Base-by-base conservation (phyloP, 1,139 yeast species). In the Yarrowia galli region DNA sequence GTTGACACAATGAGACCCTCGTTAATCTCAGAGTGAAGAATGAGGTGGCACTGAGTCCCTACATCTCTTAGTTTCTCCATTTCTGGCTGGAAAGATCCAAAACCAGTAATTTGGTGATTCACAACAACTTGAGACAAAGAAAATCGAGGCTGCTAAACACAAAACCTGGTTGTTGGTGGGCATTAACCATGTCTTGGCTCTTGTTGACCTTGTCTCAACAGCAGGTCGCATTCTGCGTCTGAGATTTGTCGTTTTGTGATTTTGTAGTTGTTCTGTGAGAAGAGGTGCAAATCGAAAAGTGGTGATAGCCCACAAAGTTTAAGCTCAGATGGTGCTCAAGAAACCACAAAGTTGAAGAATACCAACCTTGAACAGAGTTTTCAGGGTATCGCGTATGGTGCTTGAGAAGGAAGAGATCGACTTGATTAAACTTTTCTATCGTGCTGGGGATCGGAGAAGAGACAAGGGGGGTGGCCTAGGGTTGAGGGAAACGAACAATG, bases 181-280 rank as follows among this genome's bases (percentile, higher is more conserved):
- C 51, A 23, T 46, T 32, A 9, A 6, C 6, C 35, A 16, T 3
- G 51, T 23, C 42, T 51, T 51, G 42, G 28, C 28, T n/a, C 22
- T 51, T 51, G 56, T 51, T 49, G 56, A 15, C 56, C 48, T 51
- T 51, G 56, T 51, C 42, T 20, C 56, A 51, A 35, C 42, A 20
- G 38, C 53, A 25, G 51, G 13, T 28, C 38, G 48, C 25, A 28
- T 25, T 28, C 53, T 48, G 53, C 53, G n/a, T 23, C 8, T 45
- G 49, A 22, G 23, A 18, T 18, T 18, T 18, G 40, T 40, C 22
- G 48, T 43, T 43, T 43, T 43, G 48, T 45, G 49, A 20, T 23
- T 46, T 46, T 46, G 51, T 22, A 18, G 49, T 23, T 45, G 8
- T 45, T 28, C 13, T 4, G 32, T 13, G 25, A 16, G 35, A 25